phyloP scores from a whole-genome alignment of 148 eudicot genomes.

The Rhododendron mucronatum region DNA sequence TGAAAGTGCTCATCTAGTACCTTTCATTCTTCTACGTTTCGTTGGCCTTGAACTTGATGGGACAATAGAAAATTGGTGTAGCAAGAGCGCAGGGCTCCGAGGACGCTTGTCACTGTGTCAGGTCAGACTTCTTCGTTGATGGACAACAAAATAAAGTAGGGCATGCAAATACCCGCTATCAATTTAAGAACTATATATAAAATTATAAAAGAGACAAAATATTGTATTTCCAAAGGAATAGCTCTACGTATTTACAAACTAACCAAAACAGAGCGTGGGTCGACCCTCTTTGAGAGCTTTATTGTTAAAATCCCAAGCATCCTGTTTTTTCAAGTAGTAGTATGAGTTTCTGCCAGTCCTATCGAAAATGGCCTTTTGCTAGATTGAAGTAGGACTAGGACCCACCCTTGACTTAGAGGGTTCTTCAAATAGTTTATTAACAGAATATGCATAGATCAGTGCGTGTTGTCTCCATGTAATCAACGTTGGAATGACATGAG shows the following conservation, averaged over 20 bases:
- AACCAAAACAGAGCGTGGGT: neutral
- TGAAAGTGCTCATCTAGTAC: neutral
- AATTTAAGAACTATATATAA: neutral
- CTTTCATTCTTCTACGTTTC: neutral
- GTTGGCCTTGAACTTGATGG: neutral
- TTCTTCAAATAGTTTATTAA: neutral
- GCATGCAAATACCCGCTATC: neutral
- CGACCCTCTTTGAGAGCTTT: neutral
- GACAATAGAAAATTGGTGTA: neutral
- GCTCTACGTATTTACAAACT: neutral
- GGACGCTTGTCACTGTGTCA: neutral
- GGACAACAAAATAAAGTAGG: neutral
- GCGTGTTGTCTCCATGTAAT: neutral
- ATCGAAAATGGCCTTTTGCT: neutral
- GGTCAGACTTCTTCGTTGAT: neutral
- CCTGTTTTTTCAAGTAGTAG: neutral
- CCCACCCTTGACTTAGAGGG: neutral
- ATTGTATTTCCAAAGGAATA: neutral
- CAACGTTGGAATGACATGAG: neutral
- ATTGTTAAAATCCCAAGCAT: neutral
- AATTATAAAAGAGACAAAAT: neutral
- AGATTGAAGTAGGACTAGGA: neutral
- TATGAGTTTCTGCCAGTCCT: neutral
- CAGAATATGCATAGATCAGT: neutral
- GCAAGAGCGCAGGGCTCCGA: neutral